Evolutionary conservation across 1,284 basidiomycete genomes (phyloP).

Genomic region (Thecaphora thlaspeos): DNA sequence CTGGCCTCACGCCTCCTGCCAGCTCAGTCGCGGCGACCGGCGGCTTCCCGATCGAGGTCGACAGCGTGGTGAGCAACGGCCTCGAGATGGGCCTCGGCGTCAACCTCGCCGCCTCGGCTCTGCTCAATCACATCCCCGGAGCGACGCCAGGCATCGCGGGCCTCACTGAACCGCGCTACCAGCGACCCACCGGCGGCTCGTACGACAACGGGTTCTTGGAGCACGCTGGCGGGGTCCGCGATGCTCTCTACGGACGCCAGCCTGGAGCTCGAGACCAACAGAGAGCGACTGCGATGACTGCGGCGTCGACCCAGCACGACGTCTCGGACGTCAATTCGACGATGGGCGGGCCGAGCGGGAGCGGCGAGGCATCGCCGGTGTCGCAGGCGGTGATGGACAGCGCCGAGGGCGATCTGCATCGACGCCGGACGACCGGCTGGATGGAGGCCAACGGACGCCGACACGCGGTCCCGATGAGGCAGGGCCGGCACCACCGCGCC

Average conservation of each 20-base stretch:
- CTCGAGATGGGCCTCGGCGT: slow-evolving; percentile 48
- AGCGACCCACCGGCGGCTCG: slow-evolving; percentile 10
- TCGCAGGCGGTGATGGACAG: slow-evolving; percentile 13
- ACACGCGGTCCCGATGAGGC: slow-evolving; percentile 16
- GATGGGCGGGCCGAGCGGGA: too few relatives aligned
- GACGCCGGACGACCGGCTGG: slow-evolving; percentile 23
- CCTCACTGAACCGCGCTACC: slow-evolving; percentile 35
- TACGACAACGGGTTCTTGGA: slow-evolving; percentile 6
- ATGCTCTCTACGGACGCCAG: too few relatives aligned
- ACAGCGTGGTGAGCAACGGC: slow-evolving; percentile 41
- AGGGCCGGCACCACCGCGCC: slow-evolving; percentile 30
- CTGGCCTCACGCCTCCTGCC: slow-evolving; percentile 29
- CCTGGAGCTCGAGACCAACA: too few relatives aligned
- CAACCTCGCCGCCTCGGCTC: slow-evolving; percentile 34
- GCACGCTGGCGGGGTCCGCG: too few relatives aligned
- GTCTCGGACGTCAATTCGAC: too few relatives aligned
- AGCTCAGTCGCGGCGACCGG: slow-evolving; percentile 13
- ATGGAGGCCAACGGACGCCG: slow-evolving; percentile 13
- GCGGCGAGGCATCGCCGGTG: slow-evolving; percentile 14
- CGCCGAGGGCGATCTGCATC: slow-evolving; percentile 21
- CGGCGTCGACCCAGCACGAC: too few relatives aligned
- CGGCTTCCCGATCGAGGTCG: slow-evolving; percentile 19
- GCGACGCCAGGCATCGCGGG: slow-evolving; percentile 14
- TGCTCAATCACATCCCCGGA: slow-evolving; percentile 20
- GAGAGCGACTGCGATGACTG: too few relatives aligned